Percentiles rank a stretch among this genome's conserved stretches.
Conservation (phyloP, 345 rosid genomes). For the Rhodomyrtus tomentosa region DNA sequence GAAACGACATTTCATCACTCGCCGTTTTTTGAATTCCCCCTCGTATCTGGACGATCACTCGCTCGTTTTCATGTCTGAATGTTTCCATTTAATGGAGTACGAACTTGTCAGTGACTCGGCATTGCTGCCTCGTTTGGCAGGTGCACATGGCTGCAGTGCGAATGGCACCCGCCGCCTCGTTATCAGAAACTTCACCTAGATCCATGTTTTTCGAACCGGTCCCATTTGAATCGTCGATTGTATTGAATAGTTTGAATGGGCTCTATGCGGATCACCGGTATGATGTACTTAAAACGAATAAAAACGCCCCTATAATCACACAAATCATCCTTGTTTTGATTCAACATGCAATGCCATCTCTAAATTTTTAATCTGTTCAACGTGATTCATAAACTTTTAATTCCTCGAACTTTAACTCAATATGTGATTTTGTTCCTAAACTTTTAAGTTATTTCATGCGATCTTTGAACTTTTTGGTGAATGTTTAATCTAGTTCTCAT, state of each 20-base stretch:
- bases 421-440: too few species aligned
- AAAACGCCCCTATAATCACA: not conserved
- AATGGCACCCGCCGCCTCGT: not conserved
- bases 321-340: too few species aligned
- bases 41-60: not conserved
- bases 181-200: not conserved
- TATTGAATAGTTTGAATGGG: not conserved
- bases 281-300: not conserved
- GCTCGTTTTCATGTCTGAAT: not conserved
- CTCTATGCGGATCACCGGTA: accelerated
- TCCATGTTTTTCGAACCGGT: not conserved
- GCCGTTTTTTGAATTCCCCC: not conserved
- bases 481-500: too few species aligned
- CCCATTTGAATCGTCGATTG: not conserved
- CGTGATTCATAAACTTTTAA: too few species aligned
- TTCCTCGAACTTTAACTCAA: too few species aligned
- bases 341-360: too few species aligned
- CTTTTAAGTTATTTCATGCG: too few species aligned
- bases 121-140: not conserved
- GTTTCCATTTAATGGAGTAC: not conserved
- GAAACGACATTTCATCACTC: not conserved
- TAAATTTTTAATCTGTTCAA: too few species aligned
- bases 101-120: not conserved
- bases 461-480: too few species aligned
- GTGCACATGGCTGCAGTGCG: too few species aligned